Evolutionary conservation across 2,329 filamentous ascomycete species (phyloP).

Genomic region (Ophiostoma triangulosporum): DNA sequence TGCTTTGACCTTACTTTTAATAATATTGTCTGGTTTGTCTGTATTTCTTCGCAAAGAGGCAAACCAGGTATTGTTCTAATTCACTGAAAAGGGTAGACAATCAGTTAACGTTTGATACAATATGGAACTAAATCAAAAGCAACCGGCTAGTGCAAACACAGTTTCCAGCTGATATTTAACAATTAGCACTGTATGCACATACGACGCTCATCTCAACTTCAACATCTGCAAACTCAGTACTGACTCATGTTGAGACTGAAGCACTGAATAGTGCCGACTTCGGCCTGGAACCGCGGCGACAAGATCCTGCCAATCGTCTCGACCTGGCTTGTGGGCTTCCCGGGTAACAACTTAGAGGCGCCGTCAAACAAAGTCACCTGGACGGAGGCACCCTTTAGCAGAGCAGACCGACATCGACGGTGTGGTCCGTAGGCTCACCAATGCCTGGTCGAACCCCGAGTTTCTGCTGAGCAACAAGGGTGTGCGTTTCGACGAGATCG

Average conservation of each 20-base stretch:
- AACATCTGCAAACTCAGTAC: too few relatives aligned
- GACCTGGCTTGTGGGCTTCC: constrained; percentile 32
- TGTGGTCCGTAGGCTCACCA: constrained; percentile 38
- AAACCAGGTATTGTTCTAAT: too few relatives aligned
- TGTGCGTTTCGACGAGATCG: constrained; percentile 50
- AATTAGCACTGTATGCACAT: too few relatives aligned
- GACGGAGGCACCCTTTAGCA: constrained; percentile 43
- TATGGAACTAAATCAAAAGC: too few relatives aligned
- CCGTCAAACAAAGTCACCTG: constrained; percentile 43
- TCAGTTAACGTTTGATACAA: too few relatives aligned
- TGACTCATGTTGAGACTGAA: constrained; percentile 36
- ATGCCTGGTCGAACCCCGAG: constrained; percentile 58
- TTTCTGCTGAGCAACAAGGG: constrained; percentile 57
- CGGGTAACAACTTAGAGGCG: constrained; percentile 41
- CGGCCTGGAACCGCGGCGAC: constrained; percentile 32
- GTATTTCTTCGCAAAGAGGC: too few relatives aligned
- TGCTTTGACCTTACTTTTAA: too few relatives aligned
- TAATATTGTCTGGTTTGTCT: too few relatives aligned
- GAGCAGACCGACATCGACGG: constrained; percentile 43
- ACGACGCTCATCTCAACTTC: too few relatives aligned
- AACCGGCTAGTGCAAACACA: too few relatives aligned
- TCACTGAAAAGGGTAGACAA: too few relatives aligned
- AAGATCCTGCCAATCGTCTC: constrained; percentile 34
- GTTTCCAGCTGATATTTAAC: too few relatives aligned
- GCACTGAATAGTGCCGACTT: constrained; percentile 44